Percentiles rank a stretch among this genome's conserved stretches.
Evolutionary conservation across 192 early-diverging fungal species (phyloP).

Genomic region (Podila verticillata): DNA sequence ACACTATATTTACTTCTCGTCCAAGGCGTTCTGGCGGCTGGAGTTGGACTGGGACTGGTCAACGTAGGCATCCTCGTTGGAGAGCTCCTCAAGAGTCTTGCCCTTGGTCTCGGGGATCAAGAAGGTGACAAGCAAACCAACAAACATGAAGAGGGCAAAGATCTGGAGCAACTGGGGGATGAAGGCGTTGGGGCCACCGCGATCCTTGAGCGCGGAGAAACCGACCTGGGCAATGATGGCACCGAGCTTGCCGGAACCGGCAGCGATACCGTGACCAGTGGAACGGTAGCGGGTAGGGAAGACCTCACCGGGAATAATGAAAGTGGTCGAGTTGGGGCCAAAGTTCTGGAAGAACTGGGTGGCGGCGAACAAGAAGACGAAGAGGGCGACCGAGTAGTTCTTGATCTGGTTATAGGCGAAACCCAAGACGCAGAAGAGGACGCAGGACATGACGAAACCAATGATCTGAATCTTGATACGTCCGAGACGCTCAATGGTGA

Average conservation of each 20-base stretch:
- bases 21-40: too few relatives aligned
- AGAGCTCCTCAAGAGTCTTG: conserved; percentile 78
- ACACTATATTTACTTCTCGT: too few relatives aligned
- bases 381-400: conserved; percentile 62
- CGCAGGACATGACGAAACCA: conserved; percentile 77
- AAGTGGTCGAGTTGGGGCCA: conserved; percentile 94
- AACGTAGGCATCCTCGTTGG: conserved; percentile 53
- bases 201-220: conserved; percentile 76
- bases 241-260: conserved; percentile 82
- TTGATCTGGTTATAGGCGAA: conserved; percentile 77
- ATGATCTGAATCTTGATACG: conserved; percentile 90
- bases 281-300: conserved; percentile 87
- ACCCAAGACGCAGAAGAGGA: conserved; percentile 79
- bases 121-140: conserved; percentile 71
- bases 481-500: conserved; percentile 85
- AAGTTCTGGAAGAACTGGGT: conserved; percentile 92
- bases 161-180: conserved; percentile 72
- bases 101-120: conserved; percentile 85
- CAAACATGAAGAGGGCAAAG: conserved; percentile 80
- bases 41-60: background rate
- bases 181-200: conserved; percentile 70
- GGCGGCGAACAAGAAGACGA: conserved; percentile 71
- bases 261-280: conserved; percentile 84
- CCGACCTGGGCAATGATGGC: conserved; percentile 80
- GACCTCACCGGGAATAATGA: conserved; percentile 84